Evolutionary conservation across 441 rosid species (phyloP), one percentile per base, ranked within the genome.

Genomic region (Viola pubescens): DNA sequence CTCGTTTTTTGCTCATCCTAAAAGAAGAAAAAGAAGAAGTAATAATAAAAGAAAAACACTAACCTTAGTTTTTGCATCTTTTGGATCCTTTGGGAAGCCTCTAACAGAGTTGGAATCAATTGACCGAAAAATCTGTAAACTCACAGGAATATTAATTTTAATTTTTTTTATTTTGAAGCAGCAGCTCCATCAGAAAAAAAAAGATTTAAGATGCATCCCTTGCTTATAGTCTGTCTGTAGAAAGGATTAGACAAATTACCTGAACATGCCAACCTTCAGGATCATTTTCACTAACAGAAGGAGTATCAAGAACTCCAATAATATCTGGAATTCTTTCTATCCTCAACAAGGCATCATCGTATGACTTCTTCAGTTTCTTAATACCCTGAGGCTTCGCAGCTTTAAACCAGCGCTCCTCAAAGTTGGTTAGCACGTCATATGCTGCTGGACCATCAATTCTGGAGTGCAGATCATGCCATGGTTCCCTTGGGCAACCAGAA

Each of bases 371-470:
- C 47, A 83, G 70, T 64, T 86, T 84, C 55, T 78, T 86, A 48
- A 86, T 67, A 62, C 82, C 95, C 6, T n/a, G 81, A 59, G 91
- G 95, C 74, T 88, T 91, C 4, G 95, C 70, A 66, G 91, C 91
- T 75, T 85, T 94, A 3, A 64, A 50, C 99, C 98, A 91, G 12
- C 99, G 87, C 76, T 91, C 92, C 81, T 94, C 89, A 65, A 94
- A 94, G 75, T 91, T 94, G 42, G 82, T 77, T 54, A 94, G 75
- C 37, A 88, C 87, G 69, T 94, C 99, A 74, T 91, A 94, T 11
- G 99, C 98, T 48, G 98, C 96, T 6, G 99, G 97, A 58, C 99
- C 98, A 78, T 91, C 97, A 63, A 91, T 87, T 80, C 61, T 85
- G 58, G 84, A 52, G 73, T 94, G 99, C 75, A 94, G 54, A 70